phyloP scores from a whole-genome alignment of 768 basidiomycete species.

The Kwoniella bestiolae region DNA sequence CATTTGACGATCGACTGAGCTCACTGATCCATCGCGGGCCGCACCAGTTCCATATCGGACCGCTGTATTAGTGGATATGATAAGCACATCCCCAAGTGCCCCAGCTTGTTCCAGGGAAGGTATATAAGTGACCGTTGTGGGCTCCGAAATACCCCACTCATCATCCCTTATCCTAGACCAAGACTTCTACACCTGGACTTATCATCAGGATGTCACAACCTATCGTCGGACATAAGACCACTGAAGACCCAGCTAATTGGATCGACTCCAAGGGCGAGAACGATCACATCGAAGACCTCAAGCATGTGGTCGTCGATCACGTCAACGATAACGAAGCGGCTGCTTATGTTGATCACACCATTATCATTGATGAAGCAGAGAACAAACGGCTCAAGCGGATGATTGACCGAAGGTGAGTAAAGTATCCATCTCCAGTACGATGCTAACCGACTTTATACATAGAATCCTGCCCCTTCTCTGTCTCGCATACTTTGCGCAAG shows the following conservation, averaged over 20 bases:
- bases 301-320: slow-evolving; percentile 8
- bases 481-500: slow-evolving; percentile 37
- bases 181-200: not conserved
- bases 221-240: slow-evolving; percentile 1
- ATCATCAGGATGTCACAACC: slow-evolving; percentile 9
- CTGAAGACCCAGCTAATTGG: not conserved
- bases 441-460: not conserved
- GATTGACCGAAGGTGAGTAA: slow-evolving; percentile 31
- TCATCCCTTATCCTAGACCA: not conserved
- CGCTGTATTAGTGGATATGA: not conserved
- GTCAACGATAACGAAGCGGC: slow-evolving; percentile 32
- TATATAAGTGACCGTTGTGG: slow-evolving; percentile 3
- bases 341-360: slow-evolving; percentile 34
- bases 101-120: not conserved
- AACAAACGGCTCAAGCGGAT: slow-evolving; percentile 50
- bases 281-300: slow-evolving; percentile 16
- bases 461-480: slow-evolving; percentile 30
- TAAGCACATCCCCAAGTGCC: not conserved
- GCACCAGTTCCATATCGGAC: slow-evolving; percentile 11
- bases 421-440: too few relatives aligned
- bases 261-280: slow-evolving; percentile 13
- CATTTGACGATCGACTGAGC: not conserved
- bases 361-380: slow-evolving; percentile 36
- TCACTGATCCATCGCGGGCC: slow-evolving; percentile 2
- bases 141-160: slow-evolving; percentile 3